Conservation (phyloP, 805 yeast genomes). For the Starmerella floricola region DNA sequence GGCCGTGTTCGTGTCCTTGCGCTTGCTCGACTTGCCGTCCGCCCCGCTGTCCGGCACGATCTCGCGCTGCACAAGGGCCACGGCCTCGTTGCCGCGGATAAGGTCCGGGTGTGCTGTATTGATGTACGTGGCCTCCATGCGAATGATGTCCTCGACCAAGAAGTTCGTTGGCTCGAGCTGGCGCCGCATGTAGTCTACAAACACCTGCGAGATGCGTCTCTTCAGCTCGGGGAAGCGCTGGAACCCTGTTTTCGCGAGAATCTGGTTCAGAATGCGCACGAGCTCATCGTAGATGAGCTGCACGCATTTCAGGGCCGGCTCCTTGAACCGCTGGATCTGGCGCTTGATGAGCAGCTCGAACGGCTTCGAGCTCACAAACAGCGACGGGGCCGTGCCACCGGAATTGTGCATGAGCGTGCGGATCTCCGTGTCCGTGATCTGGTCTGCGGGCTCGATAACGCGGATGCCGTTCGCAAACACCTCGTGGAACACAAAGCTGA, state of each 20-base stretch:
- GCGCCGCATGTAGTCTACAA: slow-evolving; percentile 68
- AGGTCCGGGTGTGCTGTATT: slow-evolving; percentile 97
- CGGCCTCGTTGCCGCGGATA: slow-evolving; percentile 86
- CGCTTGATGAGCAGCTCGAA: slow-evolving; percentile 88
- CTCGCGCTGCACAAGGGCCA: slow-evolving; percentile 31
- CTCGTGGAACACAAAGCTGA: slow-evolving; percentile 94
- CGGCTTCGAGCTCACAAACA: slow-evolving; percentile 94
- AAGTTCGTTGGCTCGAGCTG: slow-evolving; percentile 75
- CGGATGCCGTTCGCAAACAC: slow-evolving; percentile 85
- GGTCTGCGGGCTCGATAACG: slow-evolving; percentile 91
- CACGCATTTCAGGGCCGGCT: slow-evolving; percentile 81
- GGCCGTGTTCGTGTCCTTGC: slow-evolving; percentile 12
- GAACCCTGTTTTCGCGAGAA: slow-evolving; percentile 67
- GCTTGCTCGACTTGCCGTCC: slow-evolving; percentile 1
- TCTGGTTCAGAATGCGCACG: slow-evolving; percentile 79
- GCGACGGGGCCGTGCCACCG: slow-evolving; percentile 88
- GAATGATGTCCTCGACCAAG: slow-evolving; percentile 72
- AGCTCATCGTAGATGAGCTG: slow-evolving; percentile 88
- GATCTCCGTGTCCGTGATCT: slow-evolving; percentile 87
- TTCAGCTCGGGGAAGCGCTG: slow-evolving; percentile 86
- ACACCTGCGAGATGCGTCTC: slow-evolving; percentile 69
- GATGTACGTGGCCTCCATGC: slow-evolving; percentile 80
- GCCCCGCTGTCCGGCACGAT: slow-evolving; percentile 1
- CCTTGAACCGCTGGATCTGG: slow-evolving; percentile 88
- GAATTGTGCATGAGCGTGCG: slow-evolving; percentile 95